These are phyloP conservation scores for Leishmania major DNA, from an alignment of 208 protist species.

Conservation along the genomic window DNA sequence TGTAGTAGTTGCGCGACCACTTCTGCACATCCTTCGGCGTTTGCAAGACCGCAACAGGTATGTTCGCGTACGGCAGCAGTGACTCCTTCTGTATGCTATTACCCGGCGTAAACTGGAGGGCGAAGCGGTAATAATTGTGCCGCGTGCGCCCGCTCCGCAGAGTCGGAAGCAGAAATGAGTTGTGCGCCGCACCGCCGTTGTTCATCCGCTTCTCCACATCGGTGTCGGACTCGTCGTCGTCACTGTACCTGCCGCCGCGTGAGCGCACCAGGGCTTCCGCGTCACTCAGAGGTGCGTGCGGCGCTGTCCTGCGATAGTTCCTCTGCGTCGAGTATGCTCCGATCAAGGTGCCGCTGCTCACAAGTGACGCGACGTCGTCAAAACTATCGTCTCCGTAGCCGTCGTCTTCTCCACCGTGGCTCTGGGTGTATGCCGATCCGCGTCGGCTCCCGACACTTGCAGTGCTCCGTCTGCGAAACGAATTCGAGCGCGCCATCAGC, in stretches of 20 bases:
- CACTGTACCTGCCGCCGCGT: conserved; percentile 7
- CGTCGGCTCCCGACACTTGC: not conserved
- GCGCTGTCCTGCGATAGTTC: not conserved
- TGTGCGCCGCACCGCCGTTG: not conserved
- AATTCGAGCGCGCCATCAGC: not conserved
- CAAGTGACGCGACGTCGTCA: not conserved
- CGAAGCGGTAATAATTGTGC: conserved; percentile 50
- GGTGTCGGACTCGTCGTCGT: conserved; percentile 19
- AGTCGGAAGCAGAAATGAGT: conserved; percentile 46
- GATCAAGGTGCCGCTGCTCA: not conserved
- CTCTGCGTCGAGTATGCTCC: not conserved
- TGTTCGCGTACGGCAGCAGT: conserved; percentile 63
- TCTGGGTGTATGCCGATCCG: not conserved
- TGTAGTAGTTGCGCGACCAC: conserved; percentile 75
- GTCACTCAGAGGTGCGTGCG: not conserved
- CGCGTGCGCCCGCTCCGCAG: conserved; percentile 33
- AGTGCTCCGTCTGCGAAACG: not conserved
- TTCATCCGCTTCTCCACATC: not conserved
- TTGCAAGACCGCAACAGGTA: conserved; percentile 70
- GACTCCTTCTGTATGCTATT: conserved; percentile 57
- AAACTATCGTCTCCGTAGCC: not conserved
- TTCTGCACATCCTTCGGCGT: conserved; percentile 46
- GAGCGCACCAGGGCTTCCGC: not conserved
- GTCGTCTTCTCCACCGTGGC: not conserved
- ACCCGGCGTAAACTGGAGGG: conserved; percentile 60